Evolutionary conservation across 2,329 filamentous ascomycete genomes (phyloP), one percentile per base, ranked within the genome.

Genomic region (Furcasterigmium sp.): DNA sequence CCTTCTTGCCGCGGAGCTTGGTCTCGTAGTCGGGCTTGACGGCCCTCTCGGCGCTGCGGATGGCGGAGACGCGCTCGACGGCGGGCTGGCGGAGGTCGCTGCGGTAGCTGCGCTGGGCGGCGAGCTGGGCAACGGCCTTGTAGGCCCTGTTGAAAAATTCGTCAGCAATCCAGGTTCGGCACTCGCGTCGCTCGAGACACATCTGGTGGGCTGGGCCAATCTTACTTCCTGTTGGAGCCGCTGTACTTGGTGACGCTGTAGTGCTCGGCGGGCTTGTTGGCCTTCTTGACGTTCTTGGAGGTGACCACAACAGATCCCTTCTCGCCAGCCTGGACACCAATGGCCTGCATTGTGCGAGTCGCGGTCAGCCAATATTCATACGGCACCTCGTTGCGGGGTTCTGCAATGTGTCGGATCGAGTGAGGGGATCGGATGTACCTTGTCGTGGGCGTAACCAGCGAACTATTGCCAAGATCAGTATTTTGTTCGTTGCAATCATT

Each of bases 371-470:
- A n/a, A 35, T 7, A 39, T 28, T 19, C 18, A n/a, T 11, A 32
- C 41, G 35, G 47, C 30, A 51, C 42, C 13, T n/a, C 37, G 21
- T 28, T 25, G 20, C 4, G n/a, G n/a, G n/a, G n/a, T n/a, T n/a
- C n/a, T n/a, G 19, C 47, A 19, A 44, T 28, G 21, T 28, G 13
- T 14, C 37, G 20, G 36, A 18, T 23, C 36, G 19, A 19, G 25
- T 32, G 38, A 18, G 40, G 30, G 14, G 6, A 5, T 8, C 15
- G 23, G 30, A 39, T 51, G 56, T 85, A 93, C 89, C 87, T 95
- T 93, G 68, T 84, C 80, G 78, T 95, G 95, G 71, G 88, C 82
- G 72, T 90, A 94, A 63, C 93, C 93, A 61, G 87, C 87, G 72
- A 95, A 81, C 88, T 94, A 64, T 51, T 52, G 44, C 43, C 36